phyloP scores from a whole-genome alignment of 1,139 yeast species.

The Entelexis sorbosivorans region DNA sequence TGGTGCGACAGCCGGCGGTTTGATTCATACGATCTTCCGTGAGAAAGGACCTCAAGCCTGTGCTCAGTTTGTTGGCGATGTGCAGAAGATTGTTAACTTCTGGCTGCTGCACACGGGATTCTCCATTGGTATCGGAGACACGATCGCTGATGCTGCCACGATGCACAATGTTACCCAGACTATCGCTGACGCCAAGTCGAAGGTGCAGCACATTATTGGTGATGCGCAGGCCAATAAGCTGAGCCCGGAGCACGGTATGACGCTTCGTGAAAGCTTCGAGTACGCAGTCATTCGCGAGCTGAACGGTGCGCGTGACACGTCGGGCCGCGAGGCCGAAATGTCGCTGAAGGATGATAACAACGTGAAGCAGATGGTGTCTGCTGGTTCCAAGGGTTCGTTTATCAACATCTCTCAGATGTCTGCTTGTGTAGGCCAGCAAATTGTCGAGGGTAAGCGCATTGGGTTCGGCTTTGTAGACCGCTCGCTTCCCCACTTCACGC shows the following conservation, averaged over 20 bases:
- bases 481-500: slow-evolving; percentile 93
- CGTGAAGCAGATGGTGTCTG: slow-evolving; percentile 97
- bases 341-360: slow-evolving; percentile 87
- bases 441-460: slow-evolving; percentile 98
- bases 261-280: slow-evolving; percentile 94
- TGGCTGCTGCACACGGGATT: slow-evolving; percentile 96
- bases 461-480: slow-evolving; percentile 95
- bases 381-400: slow-evolving; percentile 98
- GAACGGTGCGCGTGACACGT: slow-evolving; percentile 98
- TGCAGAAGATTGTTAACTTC: slow-evolving; percentile 89
- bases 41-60: slow-evolving; percentile 91
- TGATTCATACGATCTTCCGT: slow-evolving; percentile 92
- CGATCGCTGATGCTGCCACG: slow-evolving; percentile 94
- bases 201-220: slow-evolving; percentile 83
- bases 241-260: slow-evolving; percentile 99
- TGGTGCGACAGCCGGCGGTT: slow-evolving; percentile 97
- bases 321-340: slow-evolving; percentile 97
- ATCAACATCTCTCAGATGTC: slow-evolving; percentile 99
- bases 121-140: slow-evolving; percentile 98
- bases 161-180: slow-evolving; percentile 90
- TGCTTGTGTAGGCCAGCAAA: slow-evolving; percentile 99
- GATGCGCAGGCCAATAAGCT: slow-evolving; percentile 84
- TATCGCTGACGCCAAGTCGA: slow-evolving; percentile 80
- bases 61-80: slow-evolving; percentile 81
- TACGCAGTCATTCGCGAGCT: slow-evolving; percentile 90